Base-by-base conservation (phyloP, 768 basidiomycete species). In the Mycena epipterygia region DNA sequence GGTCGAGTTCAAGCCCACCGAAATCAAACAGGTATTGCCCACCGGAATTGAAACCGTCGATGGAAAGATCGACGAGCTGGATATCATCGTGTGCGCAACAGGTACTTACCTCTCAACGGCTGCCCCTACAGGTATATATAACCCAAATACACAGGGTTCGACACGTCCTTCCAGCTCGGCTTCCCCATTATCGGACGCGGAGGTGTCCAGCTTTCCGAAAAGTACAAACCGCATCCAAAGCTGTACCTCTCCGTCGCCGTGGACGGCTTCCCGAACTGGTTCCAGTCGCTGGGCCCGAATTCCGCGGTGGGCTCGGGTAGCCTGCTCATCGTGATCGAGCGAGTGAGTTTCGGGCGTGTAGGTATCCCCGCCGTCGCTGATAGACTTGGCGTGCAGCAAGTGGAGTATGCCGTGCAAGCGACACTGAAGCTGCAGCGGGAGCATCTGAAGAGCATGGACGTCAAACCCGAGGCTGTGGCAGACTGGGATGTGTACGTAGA, bases 251-350 rank as follows among this genome's bases (percentile, higher is more conserved):
- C 87, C 9, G 75, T 91, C 35, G 85, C 87, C 25, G 84, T 89
- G 23, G 88, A 90, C 53, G 89, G 88, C 11, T 91, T 92, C 79
- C 91, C 92, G n/a, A 92, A 91, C 78, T 88, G 86, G 85, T 91
- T 91, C 82, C 81, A 85, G 62, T 75, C 81, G 23, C 74, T 88
- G 13, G 90, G 91, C 0, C 90, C 91, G 2, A 91, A 90, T 75
- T 82, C 88, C 0, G 84, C 73, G 11, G 84, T 90, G 19, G 89
- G 90, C 0, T 88, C 87, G 19, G n/a, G n/a, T n/a, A n/a, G n/a
- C n/a, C 77, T 92, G n/a, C 75, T 91, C 3, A 77, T 88, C 25
- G 42, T 91, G 0, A 81, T 89, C 39, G 90, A 92, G 77, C 79
- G 83, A 2, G 71, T 68, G 17, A 33, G 62, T 63, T 13, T 8